A percentile compares a stretch with the other conserved stretches of the same genome.
Conservation (phyloP, 495 filamentous ascomycete genomes). For the Lophium mytilinum region DNA sequence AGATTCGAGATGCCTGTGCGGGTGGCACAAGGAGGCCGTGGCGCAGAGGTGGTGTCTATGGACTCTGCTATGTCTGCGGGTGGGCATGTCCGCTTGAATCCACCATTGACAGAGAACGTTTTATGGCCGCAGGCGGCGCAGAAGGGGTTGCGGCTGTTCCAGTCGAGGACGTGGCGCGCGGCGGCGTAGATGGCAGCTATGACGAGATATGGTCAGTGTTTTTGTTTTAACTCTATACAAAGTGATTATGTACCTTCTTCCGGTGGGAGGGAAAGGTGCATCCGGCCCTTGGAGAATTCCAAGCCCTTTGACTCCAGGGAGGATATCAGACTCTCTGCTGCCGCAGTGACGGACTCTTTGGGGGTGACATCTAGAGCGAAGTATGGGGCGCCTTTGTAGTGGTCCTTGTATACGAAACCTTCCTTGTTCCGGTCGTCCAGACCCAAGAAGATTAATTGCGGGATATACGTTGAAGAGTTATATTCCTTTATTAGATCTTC, state of each 20-base stretch:
- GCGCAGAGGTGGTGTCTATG: slow-evolving; percentile 31
- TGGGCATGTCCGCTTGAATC: slow-evolving; percentile 85
- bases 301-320: slow-evolving; percentile 51
- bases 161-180: slow-evolving; percentile 81
- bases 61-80: slow-evolving; percentile 54
- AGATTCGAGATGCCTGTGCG: slow-evolving; percentile 71
- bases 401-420: slow-evolving; percentile 43
- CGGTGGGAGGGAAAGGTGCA: slow-evolving; percentile 49
- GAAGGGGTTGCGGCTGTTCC: slow-evolving; percentile 89
- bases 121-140: slow-evolving; percentile 80
- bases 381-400: slow-evolving; percentile 67
- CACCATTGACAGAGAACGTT: slow-evolving; percentile 79
- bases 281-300: slow-evolving; percentile 51
- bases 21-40: slow-evolving; percentile 59
- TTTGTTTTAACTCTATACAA: not conserved
- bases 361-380: slow-evolving; percentile 89
- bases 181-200: slow-evolving; percentile 89
- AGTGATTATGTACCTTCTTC: slow-evolving; percentile 46
- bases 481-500: slow-evolving; percentile 62
- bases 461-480: slow-evolving; percentile 59
- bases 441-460: slow-evolving; percentile 78
- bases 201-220: slow-evolving; percentile 7
- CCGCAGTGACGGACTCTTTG: slow-evolving; percentile 47
- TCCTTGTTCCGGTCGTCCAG: slow-evolving; percentile 60
- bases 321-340: slow-evolving; percentile 43